Conservation (phyloP, 2,329 filamentous ascomycete species). For the Plenodomus lindquistii region DNA sequence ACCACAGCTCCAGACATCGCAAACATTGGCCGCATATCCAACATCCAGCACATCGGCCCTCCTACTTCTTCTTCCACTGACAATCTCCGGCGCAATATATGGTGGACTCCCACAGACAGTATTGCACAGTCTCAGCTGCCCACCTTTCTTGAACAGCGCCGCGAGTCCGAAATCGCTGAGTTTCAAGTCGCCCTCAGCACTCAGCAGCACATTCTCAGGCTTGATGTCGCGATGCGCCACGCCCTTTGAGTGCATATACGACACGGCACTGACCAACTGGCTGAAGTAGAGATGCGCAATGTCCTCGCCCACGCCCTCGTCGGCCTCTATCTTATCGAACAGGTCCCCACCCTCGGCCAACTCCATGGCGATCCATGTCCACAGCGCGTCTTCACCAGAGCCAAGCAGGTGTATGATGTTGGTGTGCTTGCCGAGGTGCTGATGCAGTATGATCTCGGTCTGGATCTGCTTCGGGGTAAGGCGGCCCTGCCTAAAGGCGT, state of each 20-base stretch:
- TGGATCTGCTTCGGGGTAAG: slow-evolving; percentile 86
- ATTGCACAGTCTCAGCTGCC: slow-evolving; percentile 76
- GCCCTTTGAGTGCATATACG: slow-evolving; percentile 94
- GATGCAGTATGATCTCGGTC: slow-evolving; percentile 90
- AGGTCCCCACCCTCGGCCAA: slow-evolving; percentile 92
- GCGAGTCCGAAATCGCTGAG: slow-evolving; percentile 96
- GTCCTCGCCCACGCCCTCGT: slow-evolving; percentile 90
- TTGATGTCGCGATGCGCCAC: slow-evolving; percentile 78
- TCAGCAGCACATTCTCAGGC: slow-evolving; percentile 93
- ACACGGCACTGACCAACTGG: slow-evolving; percentile 86
- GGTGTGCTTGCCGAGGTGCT: slow-evolving; percentile 82
- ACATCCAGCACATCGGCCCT: slow-evolving; percentile 54
- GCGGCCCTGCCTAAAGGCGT: slow-evolving; percentile 85
- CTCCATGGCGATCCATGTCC: slow-evolving; percentile 99
- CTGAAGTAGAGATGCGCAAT: slow-evolving; percentile 96
- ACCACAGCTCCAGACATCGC: slow-evolving; percentile 96
- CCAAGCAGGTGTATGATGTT: slow-evolving; percentile 95
- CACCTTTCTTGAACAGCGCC: slow-evolving; percentile 88
- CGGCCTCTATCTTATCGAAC: slow-evolving; percentile 99
- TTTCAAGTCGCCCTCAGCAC: slow-evolving; percentile 82
- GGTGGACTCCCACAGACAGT: slow-evolving; percentile 95
- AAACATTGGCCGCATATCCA: slow-evolving; percentile 76
- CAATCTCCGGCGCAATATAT: slow-evolving; percentile 94
- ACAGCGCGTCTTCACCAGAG: slow-evolving; percentile 79
- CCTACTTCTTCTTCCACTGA: slow-evolving; percentile 54